Evolutionary conservation across 768 basidiomycete genomes (phyloP).

Genomic region (Boletus pseudo-olivaceus): DNA sequence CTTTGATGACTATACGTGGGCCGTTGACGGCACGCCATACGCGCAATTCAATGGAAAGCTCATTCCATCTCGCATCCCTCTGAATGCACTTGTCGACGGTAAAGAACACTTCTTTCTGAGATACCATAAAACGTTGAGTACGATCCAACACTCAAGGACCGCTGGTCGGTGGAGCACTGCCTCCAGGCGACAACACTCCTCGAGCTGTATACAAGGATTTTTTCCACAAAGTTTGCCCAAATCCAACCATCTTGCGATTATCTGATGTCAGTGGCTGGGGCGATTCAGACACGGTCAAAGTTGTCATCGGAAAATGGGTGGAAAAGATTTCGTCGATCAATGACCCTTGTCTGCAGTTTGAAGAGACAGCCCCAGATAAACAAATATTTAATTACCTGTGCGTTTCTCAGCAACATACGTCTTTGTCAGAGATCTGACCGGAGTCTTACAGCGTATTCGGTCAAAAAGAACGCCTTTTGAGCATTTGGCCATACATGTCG

Average conservation of each 20-base stretch:
- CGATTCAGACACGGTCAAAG: neutral
- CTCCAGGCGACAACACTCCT: neutral
- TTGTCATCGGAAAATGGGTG: neutral
- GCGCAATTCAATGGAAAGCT: neutral
- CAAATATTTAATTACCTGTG: neutral
- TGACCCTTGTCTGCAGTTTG: neutral
- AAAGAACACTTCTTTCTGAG: neutral
- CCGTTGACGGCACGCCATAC: neutral
- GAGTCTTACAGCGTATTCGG: neutral
- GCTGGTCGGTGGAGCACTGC: neutral
- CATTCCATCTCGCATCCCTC: neutral
- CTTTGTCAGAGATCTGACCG: neutral
- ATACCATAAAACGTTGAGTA: neutral
- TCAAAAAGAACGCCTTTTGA: neutral
- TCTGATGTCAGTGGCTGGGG: neutral
- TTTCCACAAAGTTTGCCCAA: neutral
- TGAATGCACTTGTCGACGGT: neutral
- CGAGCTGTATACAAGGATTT: conserved; percentile 3
- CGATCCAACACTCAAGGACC: neutral
- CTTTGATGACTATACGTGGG: neutral
- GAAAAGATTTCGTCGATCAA: neutral
- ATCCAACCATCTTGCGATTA: neutral
- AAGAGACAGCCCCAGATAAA: neutral
- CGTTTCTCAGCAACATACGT: neutral
- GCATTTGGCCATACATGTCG: neutral